These are phyloP conservation scores for Trichoderma hamatum DNA, from an alignment of 2,329 filamentous ascomycete genomes.

Conservation along the genomic window DNA sequence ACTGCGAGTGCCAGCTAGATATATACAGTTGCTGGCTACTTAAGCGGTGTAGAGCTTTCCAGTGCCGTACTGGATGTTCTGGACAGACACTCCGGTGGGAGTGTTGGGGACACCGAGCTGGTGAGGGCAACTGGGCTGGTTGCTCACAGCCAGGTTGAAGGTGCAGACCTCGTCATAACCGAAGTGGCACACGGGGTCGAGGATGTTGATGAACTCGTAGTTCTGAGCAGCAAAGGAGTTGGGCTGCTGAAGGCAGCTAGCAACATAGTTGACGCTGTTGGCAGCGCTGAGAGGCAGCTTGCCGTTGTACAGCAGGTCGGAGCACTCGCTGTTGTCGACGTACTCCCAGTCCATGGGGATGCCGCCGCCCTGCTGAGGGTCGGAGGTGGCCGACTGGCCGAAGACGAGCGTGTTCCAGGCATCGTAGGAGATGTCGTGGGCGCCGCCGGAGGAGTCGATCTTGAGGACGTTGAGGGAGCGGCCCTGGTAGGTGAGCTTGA, in stretches of 20 bases:
- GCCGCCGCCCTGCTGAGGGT: constrained; percentile 53
- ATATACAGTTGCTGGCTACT: constrained; percentile 3
- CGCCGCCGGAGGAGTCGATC: constrained; percentile 59
- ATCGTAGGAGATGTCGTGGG: constrained; percentile 63
- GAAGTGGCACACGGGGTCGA: constrained; percentile 52
- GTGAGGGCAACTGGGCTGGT: constrained; percentile 56
- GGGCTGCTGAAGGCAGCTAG: constrained; percentile 49
- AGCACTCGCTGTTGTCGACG: constrained; percentile 53
- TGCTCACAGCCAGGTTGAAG: constrained; percentile 51
- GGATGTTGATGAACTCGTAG: constrained; percentile 57
- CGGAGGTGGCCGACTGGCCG: constrained; percentile 50
- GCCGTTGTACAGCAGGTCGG: constrained; percentile 51
- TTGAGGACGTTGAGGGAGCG: constrained; percentile 60
- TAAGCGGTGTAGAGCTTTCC: constrained; percentile 41
- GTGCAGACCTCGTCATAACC: constrained; percentile 56
- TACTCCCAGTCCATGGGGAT: constrained; percentile 55
- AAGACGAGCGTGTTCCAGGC: constrained; percentile 62
- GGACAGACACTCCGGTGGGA: constrained; percentile 44
- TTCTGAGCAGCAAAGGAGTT: constrained; percentile 57
- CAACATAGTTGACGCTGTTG: constrained; percentile 60
- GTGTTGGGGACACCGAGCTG: constrained; percentile 42
- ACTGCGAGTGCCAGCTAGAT: background rate
- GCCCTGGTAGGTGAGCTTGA: constrained; percentile 53
- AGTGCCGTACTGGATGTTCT: constrained; percentile 56
- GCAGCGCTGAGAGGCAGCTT: constrained; percentile 58